Percentiles rank a stretch among this genome's conserved stretches.
Evolutionary conservation across 1,139 yeast genomes (phyloP).

Genomic region (Geotrichum restrictum): DNA sequence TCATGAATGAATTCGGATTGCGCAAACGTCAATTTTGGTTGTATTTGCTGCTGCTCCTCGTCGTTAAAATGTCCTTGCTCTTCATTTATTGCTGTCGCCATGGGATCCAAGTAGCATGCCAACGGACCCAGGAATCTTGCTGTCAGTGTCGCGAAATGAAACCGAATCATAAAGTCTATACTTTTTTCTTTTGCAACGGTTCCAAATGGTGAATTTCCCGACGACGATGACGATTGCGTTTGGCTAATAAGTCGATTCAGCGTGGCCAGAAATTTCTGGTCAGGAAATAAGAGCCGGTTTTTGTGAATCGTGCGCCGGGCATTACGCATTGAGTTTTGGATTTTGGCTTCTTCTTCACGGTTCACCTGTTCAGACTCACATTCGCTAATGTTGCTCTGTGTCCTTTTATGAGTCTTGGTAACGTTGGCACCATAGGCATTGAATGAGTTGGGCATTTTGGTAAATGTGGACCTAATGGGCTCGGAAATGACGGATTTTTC

Average conservation of each 20-base stretch:
- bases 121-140: slow-evolving; percentile 19
- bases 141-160: slow-evolving; percentile 22
- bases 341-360: slow-evolving; percentile 14
- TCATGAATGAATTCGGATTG: slow-evolving; percentile 11
- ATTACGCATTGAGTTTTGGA: slow-evolving; percentile 4
- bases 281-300: slow-evolving; percentile 14
- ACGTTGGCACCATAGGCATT: slow-evolving; percentile 8
- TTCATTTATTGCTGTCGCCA: neutral
- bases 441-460: slow-evolving; percentile 13
- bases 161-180: slow-evolving; percentile 20
- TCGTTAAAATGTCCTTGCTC: neutral
- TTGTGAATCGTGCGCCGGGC: slow-evolving; percentile 9
- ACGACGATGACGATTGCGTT: neutral
- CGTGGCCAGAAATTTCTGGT: slow-evolving; percentile 12
- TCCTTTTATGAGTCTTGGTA: slow-evolving; percentile 6
- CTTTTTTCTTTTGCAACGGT: slow-evolving; percentile 8
- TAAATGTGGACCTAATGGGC: slow-evolving; percentile 13
- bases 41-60: neutral
- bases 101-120: slow-evolving; percentile 18
- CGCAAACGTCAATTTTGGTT: slow-evolving; percentile 7
- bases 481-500: slow-evolving; percentile 15
- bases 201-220: neutral
- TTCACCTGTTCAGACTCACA: slow-evolving; percentile 12
- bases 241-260: slow-evolving; percentile 1
- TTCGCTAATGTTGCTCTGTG: slow-evolving; percentile 6